phyloP scores from a whole-genome alignment of 2,329 filamentous ascomycete genomes.

The Cercospora nicotianae region DNA sequence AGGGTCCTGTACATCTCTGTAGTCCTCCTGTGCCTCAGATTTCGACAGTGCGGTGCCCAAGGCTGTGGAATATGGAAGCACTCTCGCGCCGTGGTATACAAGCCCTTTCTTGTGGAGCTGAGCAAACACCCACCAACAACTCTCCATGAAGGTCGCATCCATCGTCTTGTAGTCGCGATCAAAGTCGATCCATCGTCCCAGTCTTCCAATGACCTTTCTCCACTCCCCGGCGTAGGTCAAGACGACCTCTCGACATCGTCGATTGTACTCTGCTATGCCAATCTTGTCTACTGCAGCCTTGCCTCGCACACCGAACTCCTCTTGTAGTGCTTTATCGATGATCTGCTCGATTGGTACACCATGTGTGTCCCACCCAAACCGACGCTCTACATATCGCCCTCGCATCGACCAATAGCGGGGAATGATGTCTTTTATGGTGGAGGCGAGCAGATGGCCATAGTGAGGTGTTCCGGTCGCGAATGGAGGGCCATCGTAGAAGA shows the following conservation, averaged over 20 bases:
- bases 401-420: constrained; percentile 98
- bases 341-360: constrained; percentile 94
- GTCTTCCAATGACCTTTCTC: constrained; percentile 80
- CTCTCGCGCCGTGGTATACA: constrained; percentile 85
- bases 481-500: constrained; percentile 78
- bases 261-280: constrained; percentile 86
- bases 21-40: constrained; percentile 92
- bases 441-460: constrained; percentile 78
- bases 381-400: constrained; percentile 84
- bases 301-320: constrained; percentile 73
- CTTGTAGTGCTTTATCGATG: constrained; percentile 78
- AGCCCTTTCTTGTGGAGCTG: constrained; percentile 84
- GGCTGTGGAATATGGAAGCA: constrained; percentile 94
- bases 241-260: constrained; percentile 86
- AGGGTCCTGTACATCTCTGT: constrained; percentile 88
- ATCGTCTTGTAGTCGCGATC: constrained; percentile 99
- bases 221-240: constrained; percentile 88
- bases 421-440: constrained; percentile 96
- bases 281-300: constrained; percentile 83
- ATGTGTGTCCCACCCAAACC: constrained; percentile 95
- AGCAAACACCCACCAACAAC: constrained; percentile 96
- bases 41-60: constrained; percentile 88
- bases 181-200: constrained; percentile 96
- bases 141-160: constrained; percentile 94
- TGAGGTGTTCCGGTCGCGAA: constrained; percentile 61